phyloP scores from a whole-genome alignment of 805 yeast species.

The Yamadazyma sp. region DNA sequence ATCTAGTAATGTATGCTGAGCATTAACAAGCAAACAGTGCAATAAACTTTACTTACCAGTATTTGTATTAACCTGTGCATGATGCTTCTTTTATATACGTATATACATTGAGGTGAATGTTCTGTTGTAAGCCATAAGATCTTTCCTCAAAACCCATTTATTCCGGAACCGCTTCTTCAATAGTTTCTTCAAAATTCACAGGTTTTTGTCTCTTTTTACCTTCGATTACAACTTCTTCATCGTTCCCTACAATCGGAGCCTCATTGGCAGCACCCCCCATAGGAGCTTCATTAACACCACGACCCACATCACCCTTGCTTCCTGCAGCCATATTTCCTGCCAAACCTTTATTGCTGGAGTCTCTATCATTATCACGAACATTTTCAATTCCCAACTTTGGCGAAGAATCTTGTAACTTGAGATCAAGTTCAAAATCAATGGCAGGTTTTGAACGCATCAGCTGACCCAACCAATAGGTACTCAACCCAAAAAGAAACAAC shows the following conservation, averaged over 20 bases:
- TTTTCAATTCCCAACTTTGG: conserved; percentile 13
- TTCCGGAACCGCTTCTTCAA: conserved; percentile 6
- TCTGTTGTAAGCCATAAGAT: conserved; percentile 6
- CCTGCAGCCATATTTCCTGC: conserved; percentile 40
- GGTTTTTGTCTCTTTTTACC: conserved; percentile 14
- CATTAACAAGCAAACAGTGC: no score
- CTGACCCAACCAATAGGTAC: conserved; percentile 37
- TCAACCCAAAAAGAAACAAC: conserved; percentile 34
- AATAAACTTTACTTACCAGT: no score
- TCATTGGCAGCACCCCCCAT: conserved; percentile 49
- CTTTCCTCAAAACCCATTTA: background rate
- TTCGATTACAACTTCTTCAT: conserved; percentile 26
- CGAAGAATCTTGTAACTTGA: conserved; percentile 9
- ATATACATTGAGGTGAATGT: conserved; percentile 1
- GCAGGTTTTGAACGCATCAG: conserved; percentile 31
- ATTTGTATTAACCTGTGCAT: conserved; percentile 1
- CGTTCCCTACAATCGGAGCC: conserved; percentile 43
- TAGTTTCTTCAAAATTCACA: conserved; percentile 2
- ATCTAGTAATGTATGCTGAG: no score
- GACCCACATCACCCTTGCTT: conserved; percentile 39
- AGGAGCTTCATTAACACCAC: conserved; percentile 44
- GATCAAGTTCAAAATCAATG: conserved; percentile 24
- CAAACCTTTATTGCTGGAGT: conserved; percentile 32
- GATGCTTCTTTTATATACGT: conserved; percentile 1
- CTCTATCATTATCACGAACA: conserved; percentile 35